These are phyloP conservation scores for Pichia sp. DNA, from an alignment of 1,139 yeast genomes.

Conservation along the genomic window DNA sequence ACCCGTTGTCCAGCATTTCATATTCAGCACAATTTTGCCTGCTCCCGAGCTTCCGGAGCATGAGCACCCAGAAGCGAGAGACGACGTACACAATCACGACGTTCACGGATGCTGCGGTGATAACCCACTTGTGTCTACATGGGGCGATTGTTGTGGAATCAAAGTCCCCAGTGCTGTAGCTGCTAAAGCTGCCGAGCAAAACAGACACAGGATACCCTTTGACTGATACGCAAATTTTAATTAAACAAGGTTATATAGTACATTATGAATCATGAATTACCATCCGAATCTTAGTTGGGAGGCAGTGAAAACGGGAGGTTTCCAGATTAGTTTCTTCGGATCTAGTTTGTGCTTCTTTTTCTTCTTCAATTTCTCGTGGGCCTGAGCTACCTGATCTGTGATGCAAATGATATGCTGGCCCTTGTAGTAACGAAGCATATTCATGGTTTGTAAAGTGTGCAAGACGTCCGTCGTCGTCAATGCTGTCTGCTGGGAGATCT, in stretches of 20 bases:
- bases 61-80: slow-evolving; percentile 28
- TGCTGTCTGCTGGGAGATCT: slow-evolving; percentile 77
- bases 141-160: slow-evolving; percentile 99
- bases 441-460: slow-evolving; percentile 87
- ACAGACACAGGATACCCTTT: slow-evolving; percentile 58
- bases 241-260: not conserved
- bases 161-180: slow-evolving; percentile 95
- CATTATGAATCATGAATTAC: slow-evolving; percentile 38
- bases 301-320: slow-evolving; percentile 94
- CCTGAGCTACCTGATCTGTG: slow-evolving; percentile 75
- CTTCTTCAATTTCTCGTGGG: slow-evolving; percentile 68
- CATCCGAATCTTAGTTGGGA: slow-evolving; percentile 94
- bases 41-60: slow-evolving; percentile 60
- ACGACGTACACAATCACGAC: slow-evolving; percentile 18
- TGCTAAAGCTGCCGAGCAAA: slow-evolving; percentile 58
- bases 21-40: slow-evolving; percentile 55
- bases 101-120: slow-evolving; percentile 34
- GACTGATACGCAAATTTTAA: slow-evolving; percentile 42
- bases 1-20: slow-evolving; percentile 90
- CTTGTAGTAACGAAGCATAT: slow-evolving; percentile 84
- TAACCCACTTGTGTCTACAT: slow-evolving; percentile 41
- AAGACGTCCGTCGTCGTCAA: slow-evolving; percentile 96
- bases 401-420: slow-evolving; percentile 94
- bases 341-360: slow-evolving; percentile 78
- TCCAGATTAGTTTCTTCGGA: slow-evolving; percentile 74